phyloP scores from a whole-genome alignment of 371 early-diverging fungal species.

The Mucor plumbeus region DNA sequence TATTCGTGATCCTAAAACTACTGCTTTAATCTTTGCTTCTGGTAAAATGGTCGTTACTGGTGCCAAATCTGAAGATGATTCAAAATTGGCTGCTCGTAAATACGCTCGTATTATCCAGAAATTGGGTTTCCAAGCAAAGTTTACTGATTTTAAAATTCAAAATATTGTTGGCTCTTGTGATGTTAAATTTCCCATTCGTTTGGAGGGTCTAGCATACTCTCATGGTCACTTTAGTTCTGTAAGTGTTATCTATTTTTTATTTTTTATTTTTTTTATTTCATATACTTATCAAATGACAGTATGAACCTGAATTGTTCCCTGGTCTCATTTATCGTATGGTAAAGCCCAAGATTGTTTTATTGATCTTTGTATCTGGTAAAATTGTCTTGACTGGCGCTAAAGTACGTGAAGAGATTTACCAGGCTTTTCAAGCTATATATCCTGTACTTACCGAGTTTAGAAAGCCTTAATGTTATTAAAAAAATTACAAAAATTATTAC shows the following conservation, averaged over 20 bases:
- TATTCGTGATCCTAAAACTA: conserved; percentile 99
- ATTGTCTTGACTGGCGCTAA: conserved; percentile 99
- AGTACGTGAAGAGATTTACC: conserved; percentile 99
- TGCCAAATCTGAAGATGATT: conserved; percentile 96
- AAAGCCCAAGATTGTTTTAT: conserved; percentile 99
- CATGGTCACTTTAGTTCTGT: conserved; percentile 98
- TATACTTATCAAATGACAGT: conserved; percentile 55
- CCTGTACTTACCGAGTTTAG: conserved; percentile 96
- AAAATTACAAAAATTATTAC: conserved; percentile 7
- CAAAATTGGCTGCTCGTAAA: conserved; percentile 98
- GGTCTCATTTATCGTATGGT: conserved; percentile 99
- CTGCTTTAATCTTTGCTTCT: conserved; percentile 99
- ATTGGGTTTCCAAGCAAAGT: conserved; percentile 98
- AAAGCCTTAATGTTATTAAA: conserved; percentile 62
- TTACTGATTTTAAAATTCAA: conserved; percentile 99
- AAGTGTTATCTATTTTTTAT: conserved; percentile 41
- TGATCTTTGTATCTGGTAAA: conserved; percentile 99
- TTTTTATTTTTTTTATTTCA: conserved; percentile 9
- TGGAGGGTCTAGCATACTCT: conserved; percentile 98
- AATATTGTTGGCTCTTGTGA: conserved; percentile 99
- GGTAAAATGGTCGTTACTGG: conserved; percentile 99
- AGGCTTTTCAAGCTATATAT: conserved; percentile 99
- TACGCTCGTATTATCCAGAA: conserved; percentile 99
- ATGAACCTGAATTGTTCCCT: conserved; percentile 99
- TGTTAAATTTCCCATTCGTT: conserved; percentile 99